Conservation (phyloP, 139 green algal genomes). For the Micractinium sp. region DNA sequence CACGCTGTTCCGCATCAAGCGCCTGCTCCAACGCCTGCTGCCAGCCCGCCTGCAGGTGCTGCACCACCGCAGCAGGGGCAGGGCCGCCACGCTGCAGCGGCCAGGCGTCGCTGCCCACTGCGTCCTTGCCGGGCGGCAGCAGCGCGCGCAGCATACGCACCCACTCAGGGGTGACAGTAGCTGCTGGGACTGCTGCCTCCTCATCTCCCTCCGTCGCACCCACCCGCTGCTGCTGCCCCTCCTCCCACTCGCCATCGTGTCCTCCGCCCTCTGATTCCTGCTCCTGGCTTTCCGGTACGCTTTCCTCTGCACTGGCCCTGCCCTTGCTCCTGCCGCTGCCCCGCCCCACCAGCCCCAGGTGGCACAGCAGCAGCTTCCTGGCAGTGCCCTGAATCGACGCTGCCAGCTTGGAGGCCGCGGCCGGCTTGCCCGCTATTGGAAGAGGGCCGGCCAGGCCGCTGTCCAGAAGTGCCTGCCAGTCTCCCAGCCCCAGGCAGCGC, state of each 20-base stretch:
- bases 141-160: neutral
- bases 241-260: neutral
- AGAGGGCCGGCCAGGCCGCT: neutral
- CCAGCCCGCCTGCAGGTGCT: conserved; percentile 13
- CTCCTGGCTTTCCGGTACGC: neutral
- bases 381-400: neutral
- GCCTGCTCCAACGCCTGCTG: neutral
- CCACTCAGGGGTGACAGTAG: neutral
- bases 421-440: neutral
- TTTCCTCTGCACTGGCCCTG: neutral
- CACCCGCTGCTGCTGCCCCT: neutral
- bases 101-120: neutral
- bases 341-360: neutral
- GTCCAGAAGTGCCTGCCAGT: conserved; percentile 26
- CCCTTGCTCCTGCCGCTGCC: neutral
- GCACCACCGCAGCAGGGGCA: neutral
- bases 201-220: neutral
- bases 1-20: neutral
- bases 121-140: neutral
- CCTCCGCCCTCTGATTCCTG: no score
- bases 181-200: no score
- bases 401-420: neutral
- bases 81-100: neutral
- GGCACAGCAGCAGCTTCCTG: conserved; percentile 10
- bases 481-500: neutral